Evolutionary conservation across 345 rosid species (phyloP), one percentile per base, ranked within the genome.

Genomic region (Carallia brachiata): DNA sequence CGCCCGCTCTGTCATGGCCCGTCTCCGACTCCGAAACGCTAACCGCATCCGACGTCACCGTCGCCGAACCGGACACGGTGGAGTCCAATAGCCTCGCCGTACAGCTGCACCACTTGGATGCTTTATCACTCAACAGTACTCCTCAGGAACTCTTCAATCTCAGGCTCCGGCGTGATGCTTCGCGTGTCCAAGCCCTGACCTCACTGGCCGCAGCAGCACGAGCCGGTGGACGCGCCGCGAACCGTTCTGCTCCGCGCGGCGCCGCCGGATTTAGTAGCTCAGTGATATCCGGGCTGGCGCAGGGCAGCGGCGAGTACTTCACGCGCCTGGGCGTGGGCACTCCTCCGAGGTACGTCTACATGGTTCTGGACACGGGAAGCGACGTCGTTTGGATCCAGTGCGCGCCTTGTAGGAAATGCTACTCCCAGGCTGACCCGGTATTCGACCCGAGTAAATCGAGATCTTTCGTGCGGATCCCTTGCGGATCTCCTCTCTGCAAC

Each of bases 221-320:
- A 9, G 39, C 27, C 2, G 31, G 52, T 44, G 50, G 50, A 13
- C 16, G 16, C 44, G 44, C 59, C 0, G 27, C 39, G 3, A 17
- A n/a, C 31, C 10, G 6, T 10, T n/a, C 55, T 28, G 16, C 31
- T 4, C 12, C 54, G 17, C 32, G 61, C 2, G 54, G 70, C 19
- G 2, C 54, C 9, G 4, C 54, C 9, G 77, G 77, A 27, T 73
- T 78, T 36, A 74, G 81, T 52, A 74, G 78, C 71, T 69, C 78
- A 31, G 83, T 96, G 0, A 82, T 86, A 31, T 96, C 97, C 30
- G 99, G 99, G 4, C 92, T 96, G 15, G 78, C 99, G 4, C 97
- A 92, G 67, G 97, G 98, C 18, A 92, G 98, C 37, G 96, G 99
- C 4, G 99, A 96, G 81, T 95, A 90, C 79, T 95, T 95, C 88